Evolutionary conservation across 805 yeast genomes (phyloP).

Genomic region (Wickerhamiella shivajii): DNA sequence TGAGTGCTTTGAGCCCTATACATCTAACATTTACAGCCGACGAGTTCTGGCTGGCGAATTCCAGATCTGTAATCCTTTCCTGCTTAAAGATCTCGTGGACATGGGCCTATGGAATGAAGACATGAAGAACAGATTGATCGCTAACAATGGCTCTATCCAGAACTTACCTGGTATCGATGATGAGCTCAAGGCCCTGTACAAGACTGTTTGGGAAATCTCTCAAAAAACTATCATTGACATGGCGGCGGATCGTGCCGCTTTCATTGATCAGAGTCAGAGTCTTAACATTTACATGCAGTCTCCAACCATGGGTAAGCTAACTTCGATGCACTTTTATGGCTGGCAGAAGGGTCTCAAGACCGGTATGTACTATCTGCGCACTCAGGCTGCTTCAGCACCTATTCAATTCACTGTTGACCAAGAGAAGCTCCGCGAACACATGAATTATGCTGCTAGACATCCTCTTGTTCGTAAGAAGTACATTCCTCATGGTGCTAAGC

Average conservation of each 20-base stretch:
- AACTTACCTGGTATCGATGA: constrained; percentile 57
- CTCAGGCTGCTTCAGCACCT: constrained; percentile 95
- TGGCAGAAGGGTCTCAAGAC: constrained; percentile 98
- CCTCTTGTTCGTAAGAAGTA: constrained; percentile 18
- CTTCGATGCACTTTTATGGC: constrained; percentile 97
- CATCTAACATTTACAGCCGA: constrained; percentile 82
- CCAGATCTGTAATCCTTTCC: constrained; percentile 80
- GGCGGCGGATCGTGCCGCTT: constrained; percentile 68
- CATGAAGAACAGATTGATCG: constrained; percentile 62
- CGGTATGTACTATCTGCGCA: constrained; percentile 95
- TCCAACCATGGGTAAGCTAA: constrained; percentile 93
- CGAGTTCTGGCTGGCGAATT: constrained; percentile 88
- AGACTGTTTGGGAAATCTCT: constrained; percentile 93
- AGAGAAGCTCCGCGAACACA: constrained; percentile 23
- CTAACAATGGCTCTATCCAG: constrained; percentile 77
- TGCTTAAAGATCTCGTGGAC: constrained; percentile 66
- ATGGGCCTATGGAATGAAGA: constrained; percentile 71
- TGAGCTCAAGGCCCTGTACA: constrained; percentile 62
- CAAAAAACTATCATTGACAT: constrained; percentile 74
- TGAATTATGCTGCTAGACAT: constrained; percentile 11
- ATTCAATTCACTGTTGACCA: constrained; percentile 76
- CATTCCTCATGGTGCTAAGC: constrained; percentile 11
- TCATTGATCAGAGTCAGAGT: constrained; percentile 78
- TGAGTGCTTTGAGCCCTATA: constrained; percentile 93
- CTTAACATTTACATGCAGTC: constrained; percentile 75